These are phyloP conservation scores for Penicillium psychrosexuale DNA, from an alignment of 2,329 filamentous ascomycete species.

Conservation along the genomic window DNA sequence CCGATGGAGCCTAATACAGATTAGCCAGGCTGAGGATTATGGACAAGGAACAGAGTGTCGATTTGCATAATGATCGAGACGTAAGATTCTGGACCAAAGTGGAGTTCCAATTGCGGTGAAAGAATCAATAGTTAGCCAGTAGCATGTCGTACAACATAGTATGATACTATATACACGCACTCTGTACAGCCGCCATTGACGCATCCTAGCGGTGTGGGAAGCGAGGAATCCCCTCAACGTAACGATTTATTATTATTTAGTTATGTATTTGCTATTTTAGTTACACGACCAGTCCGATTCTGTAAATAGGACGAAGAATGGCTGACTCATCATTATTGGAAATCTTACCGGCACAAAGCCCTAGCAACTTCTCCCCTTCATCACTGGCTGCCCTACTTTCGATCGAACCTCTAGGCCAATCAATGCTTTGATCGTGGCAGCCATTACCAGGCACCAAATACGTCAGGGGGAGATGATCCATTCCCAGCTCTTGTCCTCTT, in stretches of 20 bases:
- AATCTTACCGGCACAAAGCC: background rate
- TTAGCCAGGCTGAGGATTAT: constrained; percentile 3
- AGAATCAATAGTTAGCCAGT: background rate
- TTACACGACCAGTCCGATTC: constrained; percentile 3
- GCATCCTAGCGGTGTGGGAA: constrained; percentile 9
- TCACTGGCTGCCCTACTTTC: constrained; percentile 26
- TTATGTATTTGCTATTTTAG: background rate
- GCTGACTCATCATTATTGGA: constrained; percentile 27
- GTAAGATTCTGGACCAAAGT: constrained; percentile 4
- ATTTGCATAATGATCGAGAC: constrained; percentile 3
- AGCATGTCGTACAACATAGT: no score
- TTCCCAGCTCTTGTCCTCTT: constrained; percentile 20
- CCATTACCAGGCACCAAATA: constrained; percentile 26
- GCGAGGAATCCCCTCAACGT: background rate
- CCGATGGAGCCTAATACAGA: constrained; percentile 5
- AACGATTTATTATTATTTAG: background rate
- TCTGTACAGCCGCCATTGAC: constrained; percentile 7
- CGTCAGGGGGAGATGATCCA: constrained; percentile 25
- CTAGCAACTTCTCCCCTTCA: background rate
- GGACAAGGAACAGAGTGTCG: background rate
- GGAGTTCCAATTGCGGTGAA: constrained; percentile 9
- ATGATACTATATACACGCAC: background rate
- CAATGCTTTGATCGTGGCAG: constrained; percentile 4
- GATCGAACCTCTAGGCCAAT: constrained; percentile 10
- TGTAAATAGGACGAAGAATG: constrained; percentile 14